Evolutionary conservation across 225 moss, liverwort and hornwort genomes (phyloP).

Genomic region (Thuidium tamariscinum): DNA sequence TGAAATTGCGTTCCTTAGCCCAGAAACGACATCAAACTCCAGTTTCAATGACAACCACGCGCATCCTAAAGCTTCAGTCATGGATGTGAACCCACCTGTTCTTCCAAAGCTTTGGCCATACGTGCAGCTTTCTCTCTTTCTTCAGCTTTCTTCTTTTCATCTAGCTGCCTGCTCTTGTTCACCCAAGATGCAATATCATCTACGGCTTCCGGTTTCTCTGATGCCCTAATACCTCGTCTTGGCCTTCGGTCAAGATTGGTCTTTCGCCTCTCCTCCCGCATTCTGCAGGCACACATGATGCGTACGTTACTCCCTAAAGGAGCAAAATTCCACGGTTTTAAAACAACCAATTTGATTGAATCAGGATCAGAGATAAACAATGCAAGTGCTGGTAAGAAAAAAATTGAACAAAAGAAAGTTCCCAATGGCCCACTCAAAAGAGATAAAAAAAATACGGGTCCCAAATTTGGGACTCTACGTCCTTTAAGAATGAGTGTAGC

Average conservation of each 20-base stretch:
- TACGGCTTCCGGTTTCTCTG: constrained; percentile 47
- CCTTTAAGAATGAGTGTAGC: background rate
- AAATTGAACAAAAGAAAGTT: background rate
- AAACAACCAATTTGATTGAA: background rate
- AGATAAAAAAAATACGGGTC: too few species aligned
- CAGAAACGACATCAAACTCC: background rate
- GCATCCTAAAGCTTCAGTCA: background rate
- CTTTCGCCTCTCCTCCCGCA: constrained; percentile 49
- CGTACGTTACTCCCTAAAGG: background rate
- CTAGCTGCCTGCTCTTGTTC: constrained; percentile 80
- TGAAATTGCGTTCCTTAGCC: background rate
- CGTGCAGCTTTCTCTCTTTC: constrained; percentile 83
- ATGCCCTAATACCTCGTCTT: constrained; percentile 35
- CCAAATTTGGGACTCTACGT: background rate
- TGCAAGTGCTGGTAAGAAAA: background rate
- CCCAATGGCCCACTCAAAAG: background rate
- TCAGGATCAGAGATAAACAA: background rate
- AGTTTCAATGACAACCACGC: background rate
- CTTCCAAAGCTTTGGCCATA: constrained; percentile 87
- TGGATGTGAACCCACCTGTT: constrained; percentile 47
- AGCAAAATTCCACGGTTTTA: background rate
- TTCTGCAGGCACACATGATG: constrained; percentile 1
- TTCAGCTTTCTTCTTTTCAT: constrained; percentile 71
- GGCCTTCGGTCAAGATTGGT: constrained; percentile 48
- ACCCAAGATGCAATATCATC: constrained; percentile 84